These are phyloP conservation scores for Backusella psychrophila DNA, from an alignment of 192 early-diverging fungal genomes.

Conservation along the genomic window DNA sequence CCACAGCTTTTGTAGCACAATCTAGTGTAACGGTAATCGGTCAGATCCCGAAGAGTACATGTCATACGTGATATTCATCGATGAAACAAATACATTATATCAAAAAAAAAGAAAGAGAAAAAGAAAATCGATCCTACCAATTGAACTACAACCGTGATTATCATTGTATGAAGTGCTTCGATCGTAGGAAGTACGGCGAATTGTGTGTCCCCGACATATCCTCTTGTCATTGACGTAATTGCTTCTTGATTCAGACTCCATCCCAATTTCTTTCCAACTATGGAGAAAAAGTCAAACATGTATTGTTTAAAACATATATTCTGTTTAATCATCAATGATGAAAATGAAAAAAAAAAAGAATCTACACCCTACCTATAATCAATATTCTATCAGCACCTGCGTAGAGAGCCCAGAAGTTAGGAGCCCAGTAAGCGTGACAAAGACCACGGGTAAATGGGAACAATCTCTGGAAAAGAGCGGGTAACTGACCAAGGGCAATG, in stretches of 20 bases:
- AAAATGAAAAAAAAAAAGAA: not conserved
- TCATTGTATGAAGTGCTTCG: conserved; percentile 64
- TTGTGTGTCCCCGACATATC: conserved; percentile 83
- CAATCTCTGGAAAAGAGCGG: conserved; percentile 75
- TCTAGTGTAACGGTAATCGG: conserved; percentile 33
- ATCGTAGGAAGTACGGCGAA: conserved; percentile 82
- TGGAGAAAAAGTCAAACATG: not conserved
- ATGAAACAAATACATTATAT: not conserved
- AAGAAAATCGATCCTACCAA: conserved; percentile 38
- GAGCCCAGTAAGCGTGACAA: conserved; percentile 96
- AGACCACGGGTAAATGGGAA: conserved; percentile 98
- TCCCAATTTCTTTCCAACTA: conserved; percentile 37
- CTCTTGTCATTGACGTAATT: conserved; percentile 73
- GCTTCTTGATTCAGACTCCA: conserved; percentile 44
- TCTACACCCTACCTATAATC: conserved; percentile 43
- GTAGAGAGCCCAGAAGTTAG: conserved; percentile 97
- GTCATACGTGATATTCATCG: not conserved
- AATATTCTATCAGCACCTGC: conserved; percentile 74
- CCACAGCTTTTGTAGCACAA: conserved; percentile 58
- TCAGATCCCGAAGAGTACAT: conserved; percentile 3
- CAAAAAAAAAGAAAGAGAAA: not conserved
- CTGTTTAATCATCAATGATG: not conserved
- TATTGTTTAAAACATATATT: not conserved
- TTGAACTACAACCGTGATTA: conserved; percentile 72
- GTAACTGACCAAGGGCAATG: conserved; percentile 61